These are phyloP conservation scores for Cardamine chenopodiifolia DNA, from an alignment of 345 rosid genomes.

Conservation along the genomic window DNA sequence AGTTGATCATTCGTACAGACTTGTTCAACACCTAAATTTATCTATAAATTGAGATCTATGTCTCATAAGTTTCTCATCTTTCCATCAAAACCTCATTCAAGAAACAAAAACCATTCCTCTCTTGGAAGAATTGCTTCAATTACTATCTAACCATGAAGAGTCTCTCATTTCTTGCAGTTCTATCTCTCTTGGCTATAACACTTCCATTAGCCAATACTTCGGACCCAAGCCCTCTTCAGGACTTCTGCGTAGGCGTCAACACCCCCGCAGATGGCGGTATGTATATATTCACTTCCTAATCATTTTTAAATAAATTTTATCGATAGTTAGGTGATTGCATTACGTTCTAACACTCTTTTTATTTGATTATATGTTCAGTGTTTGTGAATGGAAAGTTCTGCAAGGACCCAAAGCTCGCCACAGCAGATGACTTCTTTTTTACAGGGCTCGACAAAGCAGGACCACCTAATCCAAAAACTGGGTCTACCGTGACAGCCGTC, in stretches of 20 bases:
- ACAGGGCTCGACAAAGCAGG: neutral
- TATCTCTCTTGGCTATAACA: conserved; percentile 17
- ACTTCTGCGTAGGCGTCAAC: conserved; percentile 17
- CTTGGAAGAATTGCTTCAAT: neutral
- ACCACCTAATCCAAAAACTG: too few relatives aligned
- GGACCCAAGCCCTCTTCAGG: conserved; percentile 28
- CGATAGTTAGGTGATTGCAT: too few relatives aligned
- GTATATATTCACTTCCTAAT: neutral
- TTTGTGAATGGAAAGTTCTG: conserved; percentile 36
- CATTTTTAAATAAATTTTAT: neutral
- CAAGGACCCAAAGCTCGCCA: conserved; percentile 29
- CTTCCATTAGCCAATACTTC: conserved; percentile 18
- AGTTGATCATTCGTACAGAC: neutral
- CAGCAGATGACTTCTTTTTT: conserved; percentile 26
- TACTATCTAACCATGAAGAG: conserved; percentile 24
- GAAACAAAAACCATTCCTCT: neutral
- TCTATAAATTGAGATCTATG: conserved; percentile 16
- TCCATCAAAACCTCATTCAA: neutral
- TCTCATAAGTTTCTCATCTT: conserved; percentile 9
- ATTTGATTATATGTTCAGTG: conserved; percentile 6
- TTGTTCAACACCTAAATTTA: neutral
- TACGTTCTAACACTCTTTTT: too few relatives aligned
- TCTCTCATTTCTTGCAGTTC: neutral
- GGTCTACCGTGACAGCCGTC: neutral
- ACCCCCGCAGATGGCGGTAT: neutral